Evolutionary conservation across 352 stramenopile genomes (phyloP).

Genomic region (Globisporangium iwayamae): DNA sequence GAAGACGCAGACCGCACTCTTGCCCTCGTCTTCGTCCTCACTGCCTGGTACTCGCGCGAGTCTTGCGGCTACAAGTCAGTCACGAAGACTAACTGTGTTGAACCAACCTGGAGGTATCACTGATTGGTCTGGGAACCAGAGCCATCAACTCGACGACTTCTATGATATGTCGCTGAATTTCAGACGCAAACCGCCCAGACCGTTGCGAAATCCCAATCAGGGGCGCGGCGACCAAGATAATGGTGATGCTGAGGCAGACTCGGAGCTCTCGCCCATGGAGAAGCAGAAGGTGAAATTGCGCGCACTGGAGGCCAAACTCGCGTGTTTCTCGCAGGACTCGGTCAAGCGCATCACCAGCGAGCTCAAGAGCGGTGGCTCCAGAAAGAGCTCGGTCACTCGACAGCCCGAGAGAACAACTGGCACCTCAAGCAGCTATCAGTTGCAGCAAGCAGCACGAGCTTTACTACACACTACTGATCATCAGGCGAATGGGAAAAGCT

Average conservation of each 20-base stretch:
- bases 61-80: neutral
- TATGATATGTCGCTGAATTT: neutral
- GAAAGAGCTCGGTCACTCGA: neutral
- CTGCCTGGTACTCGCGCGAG: neutral
- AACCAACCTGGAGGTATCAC: neutral
- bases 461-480: neutral
- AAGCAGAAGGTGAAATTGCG: conserved; percentile 53
- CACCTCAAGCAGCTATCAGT: neutral
- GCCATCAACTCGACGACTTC: neutral
- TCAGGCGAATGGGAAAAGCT: conserved; percentile 4
- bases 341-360: conserved; percentile 37
- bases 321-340: conserved; percentile 43
- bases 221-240: neutral
- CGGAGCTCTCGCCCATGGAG: conserved; percentile 34
- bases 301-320: conserved; percentile 50
- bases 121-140: neutral
- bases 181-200: neutral
- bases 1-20: conserved; percentile 30
- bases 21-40: neutral
- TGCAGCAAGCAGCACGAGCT: neutral
- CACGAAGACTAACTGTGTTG: neutral
- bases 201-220: neutral
- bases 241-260: neutral
- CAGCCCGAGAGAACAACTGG: neutral
- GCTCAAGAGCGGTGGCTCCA: conserved; percentile 9